Conservation (phyloP, 768 basidiomycete genomes). For the Hirschioporus abietinus region DNA sequence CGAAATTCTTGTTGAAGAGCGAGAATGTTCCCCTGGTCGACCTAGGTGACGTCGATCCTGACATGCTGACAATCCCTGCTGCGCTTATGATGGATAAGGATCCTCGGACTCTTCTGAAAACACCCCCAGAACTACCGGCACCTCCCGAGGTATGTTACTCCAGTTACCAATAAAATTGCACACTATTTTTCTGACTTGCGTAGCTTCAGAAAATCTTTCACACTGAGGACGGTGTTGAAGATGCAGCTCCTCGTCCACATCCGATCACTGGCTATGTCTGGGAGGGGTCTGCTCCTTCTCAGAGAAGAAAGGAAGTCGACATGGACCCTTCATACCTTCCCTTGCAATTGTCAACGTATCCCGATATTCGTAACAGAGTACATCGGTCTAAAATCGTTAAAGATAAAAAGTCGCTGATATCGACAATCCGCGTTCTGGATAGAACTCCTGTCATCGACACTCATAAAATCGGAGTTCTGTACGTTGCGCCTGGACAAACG, state of each 20-base stretch:
- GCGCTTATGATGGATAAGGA: slow-evolving; percentile 68
- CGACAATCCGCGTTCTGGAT: slow-evolving; percentile 67
- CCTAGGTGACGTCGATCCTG: slow-evolving; percentile 79
- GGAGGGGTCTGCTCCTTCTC: slow-evolving; percentile 82
- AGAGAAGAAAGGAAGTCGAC: slow-evolving; percentile 78
- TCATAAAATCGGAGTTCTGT: slow-evolving; percentile 94
- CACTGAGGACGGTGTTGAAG: slow-evolving; percentile 13
- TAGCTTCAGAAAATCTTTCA: slow-evolving; percentile 4
- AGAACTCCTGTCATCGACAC: slow-evolving; percentile 92
- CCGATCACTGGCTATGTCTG: slow-evolving; percentile 85
- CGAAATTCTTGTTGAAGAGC: slow-evolving; percentile 74
- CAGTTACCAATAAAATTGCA: slow-evolving; percentile 8
- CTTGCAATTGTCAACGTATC: slow-evolving; percentile 79
- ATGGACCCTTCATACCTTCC: slow-evolving; percentile 84
- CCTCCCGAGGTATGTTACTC: not conserved
- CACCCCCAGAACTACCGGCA: not conserved
- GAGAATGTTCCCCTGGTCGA: slow-evolving; percentile 88
- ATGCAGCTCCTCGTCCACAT: slow-evolving; percentile 45
- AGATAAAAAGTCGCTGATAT: slow-evolving; percentile 48
- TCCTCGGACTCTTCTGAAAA: slow-evolving; percentile 18
- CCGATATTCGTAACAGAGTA: slow-evolving; percentile 42
- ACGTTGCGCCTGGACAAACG: slow-evolving; percentile 88
- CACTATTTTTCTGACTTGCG: not conserved
- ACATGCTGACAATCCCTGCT: slow-evolving; percentile 65
- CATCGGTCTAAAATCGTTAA: slow-evolving; percentile 42